Percentiles rank a stretch among this genome's conserved stretches.
phyloP scores from a whole-genome alignment of 2,329 filamentous ascomycete species.

The Alternaria sp. region DNA sequence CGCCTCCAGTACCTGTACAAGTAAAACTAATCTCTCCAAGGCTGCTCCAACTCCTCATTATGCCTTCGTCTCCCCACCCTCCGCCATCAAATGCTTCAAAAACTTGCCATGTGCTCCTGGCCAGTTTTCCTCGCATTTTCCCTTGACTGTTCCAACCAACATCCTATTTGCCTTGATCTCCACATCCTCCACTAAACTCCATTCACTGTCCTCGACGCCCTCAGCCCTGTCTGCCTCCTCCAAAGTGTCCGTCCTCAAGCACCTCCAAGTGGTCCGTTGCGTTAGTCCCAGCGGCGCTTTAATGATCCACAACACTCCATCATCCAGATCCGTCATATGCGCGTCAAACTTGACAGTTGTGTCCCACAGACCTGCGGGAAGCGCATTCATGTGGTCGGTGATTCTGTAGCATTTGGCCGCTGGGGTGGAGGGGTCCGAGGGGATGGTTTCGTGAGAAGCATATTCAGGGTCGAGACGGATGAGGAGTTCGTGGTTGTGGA shows the following conservation, averaged over 20 bases:
- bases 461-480: slow-evolving; percentile 50
- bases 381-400: slow-evolving; percentile 49
- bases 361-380: slow-evolving; percentile 48
- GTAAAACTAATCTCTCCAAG: too few relatives aligned
- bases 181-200: slow-evolving; percentile 48
- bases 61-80: background rate
- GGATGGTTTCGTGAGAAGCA: slow-evolving; percentile 40
- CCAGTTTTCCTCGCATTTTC: slow-evolving; percentile 50
- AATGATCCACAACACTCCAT: slow-evolving; percentile 47
- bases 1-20: background rate
- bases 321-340: slow-evolving; percentile 43
- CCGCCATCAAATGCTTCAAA: slow-evolving; percentile 32
- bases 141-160: slow-evolving; percentile 46
- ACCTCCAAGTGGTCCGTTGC: slow-evolving; percentile 44
- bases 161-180: slow-evolving; percentile 47
- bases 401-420: slow-evolving; percentile 48
- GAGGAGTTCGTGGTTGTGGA: slow-evolving; percentile 49
- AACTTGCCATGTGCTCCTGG: slow-evolving; percentile 44
- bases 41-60: background rate
- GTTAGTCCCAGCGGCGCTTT: slow-evolving; percentile 47
- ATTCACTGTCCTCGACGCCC: slow-evolving; percentile 32
- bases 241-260: slow-evolving; percentile 31
- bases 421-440: slow-evolving; percentile 26
- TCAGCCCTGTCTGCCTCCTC: slow-evolving; percentile 17
- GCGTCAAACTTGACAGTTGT: slow-evolving; percentile 47